Conservation (phyloP, 2,329 filamentous ascomycete genomes). For the Aureobasidium sp. region DNA sequence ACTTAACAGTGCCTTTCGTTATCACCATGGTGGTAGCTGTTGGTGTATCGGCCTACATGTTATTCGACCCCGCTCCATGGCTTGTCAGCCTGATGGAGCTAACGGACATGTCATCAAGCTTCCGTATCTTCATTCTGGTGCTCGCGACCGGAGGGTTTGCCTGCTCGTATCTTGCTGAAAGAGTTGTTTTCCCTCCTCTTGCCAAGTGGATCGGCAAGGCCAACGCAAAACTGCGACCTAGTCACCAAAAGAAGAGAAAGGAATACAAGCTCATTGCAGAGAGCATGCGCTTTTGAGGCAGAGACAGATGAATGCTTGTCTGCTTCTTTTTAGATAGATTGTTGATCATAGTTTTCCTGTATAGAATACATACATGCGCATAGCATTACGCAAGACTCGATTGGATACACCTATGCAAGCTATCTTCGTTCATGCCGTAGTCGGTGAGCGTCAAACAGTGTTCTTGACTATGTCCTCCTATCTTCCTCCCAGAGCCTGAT, state of each 20-base stretch:
- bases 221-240: slow-evolving; percentile 50
- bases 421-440: background rate
- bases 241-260: slow-evolving; percentile 69
- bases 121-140: slow-evolving; percentile 64
- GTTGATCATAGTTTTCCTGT: background rate
- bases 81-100: slow-evolving; percentile 75
- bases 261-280: slow-evolving; percentile 78
- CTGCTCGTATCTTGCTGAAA: slow-evolving; percentile 65
- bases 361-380: slow-evolving; percentile 5
- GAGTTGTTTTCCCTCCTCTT: slow-evolving; percentile 60
- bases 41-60: slow-evolving; percentile 68
- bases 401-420: background rate
- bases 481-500: background rate
- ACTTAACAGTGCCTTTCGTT: slow-evolving; percentile 66
- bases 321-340: background rate
- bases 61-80: slow-evolving; percentile 64
- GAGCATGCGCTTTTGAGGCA: slow-evolving; percentile 37
- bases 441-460: background rate
- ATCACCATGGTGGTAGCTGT: slow-evolving; percentile 65
- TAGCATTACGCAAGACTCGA: background rate
- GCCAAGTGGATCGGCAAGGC: slow-evolving; percentile 59
- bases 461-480: background rate
- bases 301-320: background rate
- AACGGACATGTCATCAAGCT: slow-evolving; percentile 65
- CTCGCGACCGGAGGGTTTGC: slow-evolving; percentile 64